Percentiles rank a stretch among this genome's conserved stretches.
Conservation (phyloP, 2,329 filamentous ascomycete genomes). For the Geosmithia putterillii region DNA sequence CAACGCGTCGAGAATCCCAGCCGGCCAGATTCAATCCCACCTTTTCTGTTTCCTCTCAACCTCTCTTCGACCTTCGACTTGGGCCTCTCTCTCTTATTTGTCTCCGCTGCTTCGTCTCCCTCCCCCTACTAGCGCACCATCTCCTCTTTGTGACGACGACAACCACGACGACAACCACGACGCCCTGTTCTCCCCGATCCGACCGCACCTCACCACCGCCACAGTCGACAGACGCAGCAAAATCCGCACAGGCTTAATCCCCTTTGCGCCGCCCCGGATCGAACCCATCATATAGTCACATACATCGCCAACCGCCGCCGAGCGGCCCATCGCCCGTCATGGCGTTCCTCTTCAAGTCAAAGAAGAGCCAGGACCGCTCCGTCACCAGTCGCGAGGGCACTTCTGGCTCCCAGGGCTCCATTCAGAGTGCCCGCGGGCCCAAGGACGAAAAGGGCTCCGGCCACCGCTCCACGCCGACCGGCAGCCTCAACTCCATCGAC, state of each 20-base stretch:
- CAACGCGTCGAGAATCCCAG: too few species aligned
- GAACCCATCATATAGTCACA: background rate
- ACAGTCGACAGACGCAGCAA: too few species aligned
- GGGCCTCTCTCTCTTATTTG: too few species aligned
- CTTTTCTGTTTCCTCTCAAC: too few species aligned
- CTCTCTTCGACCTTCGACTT: too few species aligned
- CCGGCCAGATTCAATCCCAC: too few species aligned
- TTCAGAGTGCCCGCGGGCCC: conserved; percentile 31
- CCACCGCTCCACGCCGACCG: conserved; percentile 58
- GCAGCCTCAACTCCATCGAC: conserved; percentile 63
- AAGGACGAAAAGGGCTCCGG: conserved; percentile 39
- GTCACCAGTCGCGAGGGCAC: conserved; percentile 42
- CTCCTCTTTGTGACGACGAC: too few species aligned
- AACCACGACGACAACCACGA: too few species aligned
- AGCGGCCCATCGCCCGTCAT: conserved; percentile 40
- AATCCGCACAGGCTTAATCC: background rate
- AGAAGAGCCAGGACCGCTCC: conserved; percentile 58
- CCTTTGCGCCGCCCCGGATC: background rate
- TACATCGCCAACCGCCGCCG: conserved; percentile 13
- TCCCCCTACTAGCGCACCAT: too few species aligned
- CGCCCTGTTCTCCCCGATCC: too few species aligned
- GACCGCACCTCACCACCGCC: too few species aligned
- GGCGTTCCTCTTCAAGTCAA: conserved; percentile 76
- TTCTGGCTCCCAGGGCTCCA: conserved; percentile 31
- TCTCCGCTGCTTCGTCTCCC: too few species aligned